Base-by-base conservation (phyloP, 2,329 filamentous ascomycete species). In the Cyphellophora europaea region DNA sequence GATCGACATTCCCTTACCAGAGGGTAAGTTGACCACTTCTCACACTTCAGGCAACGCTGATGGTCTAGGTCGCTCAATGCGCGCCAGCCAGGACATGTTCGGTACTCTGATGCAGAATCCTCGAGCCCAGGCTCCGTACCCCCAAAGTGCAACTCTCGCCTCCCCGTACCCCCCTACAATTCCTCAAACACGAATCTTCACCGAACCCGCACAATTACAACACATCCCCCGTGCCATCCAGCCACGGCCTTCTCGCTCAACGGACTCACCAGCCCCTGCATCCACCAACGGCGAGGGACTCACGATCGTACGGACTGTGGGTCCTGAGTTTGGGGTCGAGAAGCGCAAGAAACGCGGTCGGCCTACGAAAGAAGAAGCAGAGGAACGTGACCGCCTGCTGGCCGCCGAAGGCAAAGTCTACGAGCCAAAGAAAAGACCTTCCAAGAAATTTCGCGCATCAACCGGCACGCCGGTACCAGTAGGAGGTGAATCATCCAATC, bases 281-380 rank as follows among this genome's bases (percentile, higher is more conserved):
- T 33, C 40, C n/a, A 46, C 41, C 1, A 48, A 44, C 31, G 41
- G 45, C 6, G 47, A 48, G 27, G 30, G 32, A 10, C 21, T 25
- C 18, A 41, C 32, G 13, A 45, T 44, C 17, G 30, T 46, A 17
- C 41, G 41, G 11, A 36, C 37, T 8, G 37, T 38, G 19, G 35
- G 31, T 27, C 35, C 36, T n/a, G 47, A 48, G 10, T 12, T 32
- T n/a, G 27, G 17, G 5, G 29, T 34, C 6, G 44, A 44, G 31
- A 16, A 11, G 28, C 33, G 35, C 28, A 42, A 32, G 41, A 49
- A 49, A 30, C 43, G 47, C 13, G 47, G 47, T 12, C 45, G 47
- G 12, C 47, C 47, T 18, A 49, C 41, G n/a, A 49, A 48, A 28
- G 45, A 46, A 36, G 47, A 48, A 17, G 47, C 33, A n/a, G 47